Conservation (phyloP, 495 filamentous ascomycete genomes). For the Cetradonia linearis region DNA sequence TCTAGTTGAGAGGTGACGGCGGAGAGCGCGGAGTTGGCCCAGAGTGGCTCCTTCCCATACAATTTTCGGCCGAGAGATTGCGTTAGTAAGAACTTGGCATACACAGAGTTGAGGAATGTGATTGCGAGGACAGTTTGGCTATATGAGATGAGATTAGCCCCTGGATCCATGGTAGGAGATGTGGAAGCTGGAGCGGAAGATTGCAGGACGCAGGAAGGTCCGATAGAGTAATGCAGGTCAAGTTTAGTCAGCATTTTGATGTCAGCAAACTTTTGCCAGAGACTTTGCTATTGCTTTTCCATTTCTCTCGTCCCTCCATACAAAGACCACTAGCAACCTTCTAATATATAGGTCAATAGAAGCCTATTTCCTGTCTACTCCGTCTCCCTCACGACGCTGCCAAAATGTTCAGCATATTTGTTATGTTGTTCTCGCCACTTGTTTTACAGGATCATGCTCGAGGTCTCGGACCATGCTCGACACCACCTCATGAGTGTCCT, state of each 20-base stretch:
- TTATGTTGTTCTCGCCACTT: not conserved
- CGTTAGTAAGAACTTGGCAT: constrained; percentile 3
- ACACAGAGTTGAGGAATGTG: not conserved
- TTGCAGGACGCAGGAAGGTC: not conserved
- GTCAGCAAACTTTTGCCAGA: not conserved
- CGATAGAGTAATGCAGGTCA: no score
- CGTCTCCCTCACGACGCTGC: not conserved
- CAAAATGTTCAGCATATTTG: not conserved
- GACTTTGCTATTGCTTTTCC: not conserved
- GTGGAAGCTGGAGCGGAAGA: not conserved
- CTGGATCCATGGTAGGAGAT: not conserved
- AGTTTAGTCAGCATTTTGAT: not conserved
- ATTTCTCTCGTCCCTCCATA: not conserved
- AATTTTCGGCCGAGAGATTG: not conserved
- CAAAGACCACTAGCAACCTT: not conserved
- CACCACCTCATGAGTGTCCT: not conserved
- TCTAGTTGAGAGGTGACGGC: not conserved
- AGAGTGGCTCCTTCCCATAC: constrained; percentile 5
- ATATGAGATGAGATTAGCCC: not conserved
- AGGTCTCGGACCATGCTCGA: not conserved
- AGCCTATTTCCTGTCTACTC: not conserved
- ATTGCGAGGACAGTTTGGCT: constrained; percentile 1
- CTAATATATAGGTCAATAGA: not conserved
- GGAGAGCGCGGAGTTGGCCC: not conserved
- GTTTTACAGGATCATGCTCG: not conserved